Percentiles rank a stretch among this genome's conserved stretches.
phyloP scores from a whole-genome alignment of 176 grass and related monocot species.

The Musa itinerans region DNA sequence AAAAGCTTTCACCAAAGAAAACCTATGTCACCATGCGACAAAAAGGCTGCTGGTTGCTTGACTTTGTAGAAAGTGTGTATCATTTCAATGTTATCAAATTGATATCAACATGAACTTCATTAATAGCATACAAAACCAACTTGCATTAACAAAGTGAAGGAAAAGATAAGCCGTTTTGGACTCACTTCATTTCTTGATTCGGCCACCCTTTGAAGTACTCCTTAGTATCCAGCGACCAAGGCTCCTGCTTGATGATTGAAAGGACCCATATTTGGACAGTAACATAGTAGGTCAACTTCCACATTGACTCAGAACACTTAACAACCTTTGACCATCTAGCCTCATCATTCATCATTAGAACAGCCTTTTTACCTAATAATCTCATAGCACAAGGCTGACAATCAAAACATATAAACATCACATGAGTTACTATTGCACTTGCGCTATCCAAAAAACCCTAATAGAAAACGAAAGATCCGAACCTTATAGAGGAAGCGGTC shows the following conservation, averaged over 20 bases:
- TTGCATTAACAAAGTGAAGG: conserved; percentile 3
- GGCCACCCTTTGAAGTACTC: conserved; percentile 87
- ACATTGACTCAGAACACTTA: conserved; percentile 96
- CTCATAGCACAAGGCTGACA: conserved; percentile 56
- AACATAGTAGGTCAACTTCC: conserved; percentile 92
- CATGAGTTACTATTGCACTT: too few species aligned
- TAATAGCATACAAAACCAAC: background rate
- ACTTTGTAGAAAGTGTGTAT: too few species aligned
- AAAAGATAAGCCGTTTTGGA: conserved; percentile 8
- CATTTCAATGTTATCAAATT: too few species aligned
- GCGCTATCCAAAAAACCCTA: background rate
- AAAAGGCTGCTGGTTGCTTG: background rate
- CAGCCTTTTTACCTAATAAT: conserved; percentile 48
- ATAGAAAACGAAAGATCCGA: conserved; percentile 12
- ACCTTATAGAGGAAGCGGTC: conserved; percentile 86
- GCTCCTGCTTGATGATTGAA: conserved; percentile 67
- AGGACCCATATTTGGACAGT: conserved; percentile 77
- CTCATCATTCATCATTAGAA: conserved; percentile 52
- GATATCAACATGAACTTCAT: background rate
- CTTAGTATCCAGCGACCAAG: conserved; percentile 71
- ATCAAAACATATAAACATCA: too few species aligned
- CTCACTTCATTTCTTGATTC: conserved; percentile 62
- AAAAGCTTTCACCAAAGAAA: background rate
- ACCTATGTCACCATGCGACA: background rate
- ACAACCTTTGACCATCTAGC: conserved; percentile 46